Evolutionary conservation across 352 stramenopile species (phyloP).

Genomic region (Elongisporangium anandrum): DNA sequence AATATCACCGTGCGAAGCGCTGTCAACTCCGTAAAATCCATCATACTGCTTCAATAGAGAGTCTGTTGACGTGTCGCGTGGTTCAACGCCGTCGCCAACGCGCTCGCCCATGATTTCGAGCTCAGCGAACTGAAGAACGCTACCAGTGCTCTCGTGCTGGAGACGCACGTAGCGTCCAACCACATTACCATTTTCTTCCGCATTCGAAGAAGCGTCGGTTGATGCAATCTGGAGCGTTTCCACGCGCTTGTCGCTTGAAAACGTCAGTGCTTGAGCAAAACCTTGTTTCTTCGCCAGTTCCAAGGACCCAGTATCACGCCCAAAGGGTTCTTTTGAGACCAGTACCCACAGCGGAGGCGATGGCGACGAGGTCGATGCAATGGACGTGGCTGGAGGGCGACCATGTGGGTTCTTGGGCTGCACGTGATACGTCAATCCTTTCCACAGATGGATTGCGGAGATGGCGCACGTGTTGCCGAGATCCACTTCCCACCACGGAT

Average conservation of each 20-base stretch:
- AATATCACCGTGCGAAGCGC: slow-evolving; percentile 28
- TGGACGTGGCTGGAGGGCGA: slow-evolving; percentile 34
- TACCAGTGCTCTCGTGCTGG: slow-evolving; percentile 35
- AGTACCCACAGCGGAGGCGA: slow-evolving; percentile 49
- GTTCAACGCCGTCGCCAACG: not conserved
- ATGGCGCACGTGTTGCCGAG: slow-evolving; percentile 29
- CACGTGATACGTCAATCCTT: slow-evolving; percentile 67
- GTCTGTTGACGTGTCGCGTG: not conserved
- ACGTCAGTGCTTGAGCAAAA: not conserved
- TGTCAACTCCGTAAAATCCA: slow-evolving; percentile 57
- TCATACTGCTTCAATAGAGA: slow-evolving; percentile 21
- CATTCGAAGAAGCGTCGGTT: not conserved
- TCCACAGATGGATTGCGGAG: slow-evolving; percentile 58
- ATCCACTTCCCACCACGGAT: slow-evolving; percentile 76
- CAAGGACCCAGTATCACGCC: not conserved
- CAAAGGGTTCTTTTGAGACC: slow-evolving; percentile 43
- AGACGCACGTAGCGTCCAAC: slow-evolving; percentile 54
- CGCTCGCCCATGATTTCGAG: slow-evolving; percentile 29
- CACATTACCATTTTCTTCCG: slow-evolving; percentile 1
- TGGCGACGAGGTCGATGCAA: slow-evolving; percentile 18
- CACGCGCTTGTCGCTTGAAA: slow-evolving; percentile 11
- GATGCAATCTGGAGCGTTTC: slow-evolving; percentile 14
- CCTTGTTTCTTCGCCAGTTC: not conserved
- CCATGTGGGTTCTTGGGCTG: slow-evolving; percentile 36
- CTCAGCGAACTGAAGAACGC: slow-evolving; percentile 60